phyloP scores from a whole-genome alignment of 345 rosid species.

The Pugionium cornutum region DNA sequence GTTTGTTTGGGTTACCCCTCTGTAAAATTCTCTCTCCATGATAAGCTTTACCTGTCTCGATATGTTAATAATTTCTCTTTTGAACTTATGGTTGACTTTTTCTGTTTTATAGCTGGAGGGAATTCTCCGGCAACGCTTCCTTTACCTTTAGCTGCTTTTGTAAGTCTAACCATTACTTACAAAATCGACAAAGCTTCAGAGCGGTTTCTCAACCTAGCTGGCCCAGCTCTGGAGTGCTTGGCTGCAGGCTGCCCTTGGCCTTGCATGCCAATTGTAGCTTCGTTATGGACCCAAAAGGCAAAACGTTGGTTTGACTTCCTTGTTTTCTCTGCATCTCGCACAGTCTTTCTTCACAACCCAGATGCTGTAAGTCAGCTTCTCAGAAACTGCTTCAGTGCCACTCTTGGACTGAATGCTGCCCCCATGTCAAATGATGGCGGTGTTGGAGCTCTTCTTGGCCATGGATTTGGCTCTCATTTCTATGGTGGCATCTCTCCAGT shows the following conservation, averaged over 20 bases:
- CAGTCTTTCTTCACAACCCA: conserved; percentile 84
- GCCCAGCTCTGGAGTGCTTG: conserved; percentile 82
- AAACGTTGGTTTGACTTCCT: conserved; percentile 97
- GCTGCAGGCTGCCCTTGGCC: conserved; percentile 99
- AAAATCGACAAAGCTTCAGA: conserved; percentile 85
- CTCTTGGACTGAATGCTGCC: conserved; percentile 63
- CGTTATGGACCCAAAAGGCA: conserved; percentile 96
- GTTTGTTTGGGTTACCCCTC: conserved; percentile 12
- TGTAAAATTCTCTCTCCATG: neutral
- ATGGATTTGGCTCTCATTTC: conserved; percentile 89
- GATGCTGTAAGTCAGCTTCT: conserved; percentile 91
- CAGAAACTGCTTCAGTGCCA: conserved; percentile 81
- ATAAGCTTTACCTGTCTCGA: neutral
- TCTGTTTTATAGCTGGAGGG: conserved; percentile 55
- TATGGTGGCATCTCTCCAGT: conserved; percentile 83
- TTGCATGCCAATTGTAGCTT: conserved; percentile 90
- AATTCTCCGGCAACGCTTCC: conserved; percentile 86
- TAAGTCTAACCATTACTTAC: conserved; percentile 94
- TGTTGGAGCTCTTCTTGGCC: conserved; percentile 95
- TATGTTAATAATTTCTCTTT: conserved; percentile 4
- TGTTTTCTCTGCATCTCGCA: conserved; percentile 90
- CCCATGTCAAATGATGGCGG: conserved; percentile 69
- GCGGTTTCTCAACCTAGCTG: conserved; percentile 78
- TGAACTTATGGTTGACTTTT: conserved; percentile 35
- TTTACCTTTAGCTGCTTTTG: conserved; percentile 91